Evolutionary conservation across 768 basidiomycete genomes (phyloP), one percentile per base, ranked within the genome.

Genomic region (Mrakia hoshinonis): DNA sequence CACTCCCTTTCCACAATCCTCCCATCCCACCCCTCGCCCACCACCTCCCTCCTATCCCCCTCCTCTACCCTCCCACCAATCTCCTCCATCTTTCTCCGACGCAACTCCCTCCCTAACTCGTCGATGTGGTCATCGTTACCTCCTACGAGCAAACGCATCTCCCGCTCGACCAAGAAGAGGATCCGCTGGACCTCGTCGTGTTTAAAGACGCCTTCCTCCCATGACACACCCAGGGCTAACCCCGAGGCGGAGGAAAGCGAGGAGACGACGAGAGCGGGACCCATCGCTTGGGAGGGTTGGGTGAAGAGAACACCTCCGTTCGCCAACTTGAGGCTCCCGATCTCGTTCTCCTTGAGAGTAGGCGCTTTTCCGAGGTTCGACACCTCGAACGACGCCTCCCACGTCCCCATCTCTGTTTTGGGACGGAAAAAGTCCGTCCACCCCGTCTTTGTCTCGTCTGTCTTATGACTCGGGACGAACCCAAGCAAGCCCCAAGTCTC

Each of bases 121-220:
- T 51, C 49, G 49, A 51, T 18, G n/a, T 51, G 49, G 9, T 51
- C 49, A 24, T 51, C 20, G 49, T 9, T 51, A 6, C 9, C 49
- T 51, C 20, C 49, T 18, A n/a, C n/a, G n/a, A n/a, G n/a, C n/a
- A n/a, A n/a, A n/a, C 49, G 20, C 22, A 51, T 20, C 24, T 18
- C 49, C 49, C 49, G 9, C 49, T 51, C 49, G 6, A 18, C 49
- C 6, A 51, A 51, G 49, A 18, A 10, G 49, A 51, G 9, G 49
- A 51, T 9, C 49, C 49, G 49, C 49, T 51, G 49, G 49, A 51
- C 49, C 20, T 51, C 49, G 49, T 51, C 49, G 49, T 51, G 49
- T 51, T 51, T 51, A 18, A 51, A 51, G 49, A 51, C 49, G 49
- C 49, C 49, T 51, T 51, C 49, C 49, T 51, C 49, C 49, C 49